Percentiles rank a stretch among this genome's conserved stretches.
phyloP scores from a whole-genome alignment of 1,284 basidiomycete species.

The Leccinum pachyderme region DNA sequence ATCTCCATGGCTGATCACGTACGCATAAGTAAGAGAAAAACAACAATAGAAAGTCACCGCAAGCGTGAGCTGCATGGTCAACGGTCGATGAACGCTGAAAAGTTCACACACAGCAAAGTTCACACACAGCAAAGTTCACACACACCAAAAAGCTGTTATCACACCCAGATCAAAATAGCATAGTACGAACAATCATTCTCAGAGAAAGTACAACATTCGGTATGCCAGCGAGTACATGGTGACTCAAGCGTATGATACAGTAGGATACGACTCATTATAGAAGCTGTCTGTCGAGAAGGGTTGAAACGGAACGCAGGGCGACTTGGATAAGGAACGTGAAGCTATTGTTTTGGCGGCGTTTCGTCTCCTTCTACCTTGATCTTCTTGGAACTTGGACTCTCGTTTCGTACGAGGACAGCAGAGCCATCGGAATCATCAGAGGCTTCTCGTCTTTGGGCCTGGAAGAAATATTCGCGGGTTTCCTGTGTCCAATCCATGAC shows the following conservation, averaged over 20 bases:
- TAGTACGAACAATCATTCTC: neutral
- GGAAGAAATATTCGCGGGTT: constrained; percentile 25
- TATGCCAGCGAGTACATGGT: constrained; percentile 13
- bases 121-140: neutral
- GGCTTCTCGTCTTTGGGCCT: constrained; percentile 15
- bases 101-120: neutral
- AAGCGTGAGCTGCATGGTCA: constrained; percentile 5
- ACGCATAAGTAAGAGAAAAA: constrained; percentile 17
- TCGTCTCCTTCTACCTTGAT: constrained; percentile 30
- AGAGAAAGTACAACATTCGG: neutral
- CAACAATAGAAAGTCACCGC: neutral
- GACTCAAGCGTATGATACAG: constrained; percentile 18
- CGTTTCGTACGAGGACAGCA: constrained; percentile 22
- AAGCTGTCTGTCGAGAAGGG: neutral
- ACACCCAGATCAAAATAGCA: too few species aligned
- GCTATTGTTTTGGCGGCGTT: constrained; percentile 3
- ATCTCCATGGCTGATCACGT: constrained; percentile 7
- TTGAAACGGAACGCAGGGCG: neutral
- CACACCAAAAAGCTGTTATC: too few species aligned
- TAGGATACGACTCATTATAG: constrained; percentile 1
- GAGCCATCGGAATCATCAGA: constrained; percentile 26
- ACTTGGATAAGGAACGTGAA: neutral
- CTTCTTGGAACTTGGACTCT: constrained; percentile 18
- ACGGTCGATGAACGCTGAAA: neutral
- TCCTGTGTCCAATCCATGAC: constrained; percentile 38